Base-by-base conservation (phyloP, 805 yeast genomes). In the Saccharomycopsis guyanensis region DNA sequence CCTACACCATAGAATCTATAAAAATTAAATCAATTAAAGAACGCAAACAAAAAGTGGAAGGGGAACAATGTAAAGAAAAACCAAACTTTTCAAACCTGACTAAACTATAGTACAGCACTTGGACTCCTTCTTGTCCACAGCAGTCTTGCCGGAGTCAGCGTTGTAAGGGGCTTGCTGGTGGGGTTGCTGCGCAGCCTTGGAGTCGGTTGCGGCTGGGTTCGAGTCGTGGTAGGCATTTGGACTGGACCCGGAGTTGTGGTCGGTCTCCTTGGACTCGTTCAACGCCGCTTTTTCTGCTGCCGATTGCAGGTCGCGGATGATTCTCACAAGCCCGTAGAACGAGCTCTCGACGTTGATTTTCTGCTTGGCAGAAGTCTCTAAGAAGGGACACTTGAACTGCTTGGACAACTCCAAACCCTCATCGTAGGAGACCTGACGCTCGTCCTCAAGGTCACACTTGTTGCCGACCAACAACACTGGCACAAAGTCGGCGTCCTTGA, bases 301-400 rank as follows among this genome's bases (percentile, higher is more conserved):
- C 36, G 38, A 38, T 18, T 44, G 45, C 37, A 39, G 52, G 15
- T 44, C 38, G 36, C 43, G 72, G 45, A 81, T 76, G 38, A 70
- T 68, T 54, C 87, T 72, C 13, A 82, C 85, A 53, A 42, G 61
- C 33, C 78, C 80, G 58, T 73, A 80, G 62, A 86, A 86, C 2
- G 89, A 83, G 57, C 82, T 87, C 59, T 86, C 94, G 38, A 93
- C 97, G 57, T 93, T 89, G 54, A 82, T 74, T 50, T 95, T 81
- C 57, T 83, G 86, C 64, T 93, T 93, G 20, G 97, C 97, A 35
- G 91, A 80, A 1, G 97, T 86, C 66, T 93, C 98, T 56, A 89
- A 73, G 61, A 89, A 93, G 52, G 82, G 78, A 51, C 85, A 78
- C 51, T 73, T 71, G 63, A 84, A 76, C 51, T 73, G 72, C 53